Base-by-base conservation (phyloP, 768 basidiomycete species). In the Lactifluus rugatus region DNA sequence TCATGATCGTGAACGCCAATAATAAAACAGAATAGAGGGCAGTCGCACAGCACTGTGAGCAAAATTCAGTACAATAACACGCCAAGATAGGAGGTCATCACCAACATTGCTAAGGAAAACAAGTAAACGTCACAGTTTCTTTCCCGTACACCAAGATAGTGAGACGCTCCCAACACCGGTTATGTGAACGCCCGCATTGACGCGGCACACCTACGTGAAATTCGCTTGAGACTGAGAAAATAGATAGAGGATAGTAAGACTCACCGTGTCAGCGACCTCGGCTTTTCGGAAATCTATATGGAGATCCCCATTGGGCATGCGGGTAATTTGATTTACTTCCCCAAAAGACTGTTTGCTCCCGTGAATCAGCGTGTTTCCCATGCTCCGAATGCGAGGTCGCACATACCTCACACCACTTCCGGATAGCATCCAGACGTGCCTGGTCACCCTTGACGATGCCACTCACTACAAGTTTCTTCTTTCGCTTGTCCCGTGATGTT, bases 261-360 rank as follows among this genome's bases (percentile, higher is more conserved):
- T 26, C 67, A 89, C 88, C 7, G 85, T 89, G 62, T 89, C 88
- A 21, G 88, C 88, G 10, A 90, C 87, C 57, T 89, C 87, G 50
- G 83, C 76, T 53, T 79, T 81, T 48, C 81, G 78, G 66, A 89
- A 90, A 65, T 84, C 81, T 49, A 90, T 76, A 65, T 87, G 82
- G n/a, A 89, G 71, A 69, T 90, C 87, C 45, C 84, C 85, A 62
- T 87, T 89, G 50, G 83, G 83, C 76, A 85, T 81, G 51, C 87
- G 75, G 37, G 75, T 78, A 66, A 90, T 87, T 62, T 83, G 81
- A 63, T 79, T 82, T 11, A 90, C 70, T 71, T 87, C 86, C 42
- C 88, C 88, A 70, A 90, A 90, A 14, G 60, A 57, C 65, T 57
- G 60, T 54, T 45, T 16, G 46, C 9, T 42, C 50, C 9, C 11